Evolutionary conservation across 306 rosid genomes (phyloP).

Genomic region (Vicia faba): DNA sequence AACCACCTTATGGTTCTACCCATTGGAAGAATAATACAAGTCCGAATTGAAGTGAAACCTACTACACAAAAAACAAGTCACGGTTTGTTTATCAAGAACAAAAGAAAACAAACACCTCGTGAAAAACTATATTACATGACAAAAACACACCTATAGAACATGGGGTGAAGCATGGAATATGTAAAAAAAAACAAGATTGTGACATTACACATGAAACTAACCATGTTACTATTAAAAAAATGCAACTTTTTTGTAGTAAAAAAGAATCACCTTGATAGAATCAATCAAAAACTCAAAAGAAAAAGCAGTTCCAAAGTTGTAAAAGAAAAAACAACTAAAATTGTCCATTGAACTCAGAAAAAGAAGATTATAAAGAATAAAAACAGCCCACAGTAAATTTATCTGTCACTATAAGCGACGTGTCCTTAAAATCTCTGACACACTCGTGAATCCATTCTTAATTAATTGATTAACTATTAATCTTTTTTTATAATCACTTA

Average conservation of each 20-base stretch:
- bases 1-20: constrained; percentile 84
- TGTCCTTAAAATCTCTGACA: constrained; percentile 71
- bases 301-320: constrained; percentile 28
- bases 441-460: constrained; percentile 47
- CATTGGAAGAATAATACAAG: constrained; percentile 50
- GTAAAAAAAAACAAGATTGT: constrained; percentile 16
- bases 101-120: constrained; percentile 35
- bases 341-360: constrained; percentile 30
- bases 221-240: constrained; percentile 24
- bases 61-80: constrained; percentile 28
- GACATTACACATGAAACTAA: constrained; percentile 5
- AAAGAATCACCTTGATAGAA: constrained; percentile 45
- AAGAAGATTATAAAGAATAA: constrained; percentile 13
- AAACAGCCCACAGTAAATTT: constrained; percentile 31
- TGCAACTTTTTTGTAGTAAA: constrained; percentile 1
- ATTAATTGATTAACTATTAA: too few species aligned
- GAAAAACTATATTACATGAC: constrained; percentile 61
- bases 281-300: constrained; percentile 53
- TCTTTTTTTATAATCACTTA: too few species aligned
- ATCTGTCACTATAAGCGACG: constrained; percentile 58
- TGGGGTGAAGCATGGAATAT: constrained; percentile 33
- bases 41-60: constrained; percentile 32
- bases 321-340: constrained; percentile 29
- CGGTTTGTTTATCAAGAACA: constrained; percentile 23
- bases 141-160: constrained; percentile 52